phyloP scores from a whole-genome alignment of 768 basidiomycete genomes.

The Panaeolus cyanescens region DNA sequence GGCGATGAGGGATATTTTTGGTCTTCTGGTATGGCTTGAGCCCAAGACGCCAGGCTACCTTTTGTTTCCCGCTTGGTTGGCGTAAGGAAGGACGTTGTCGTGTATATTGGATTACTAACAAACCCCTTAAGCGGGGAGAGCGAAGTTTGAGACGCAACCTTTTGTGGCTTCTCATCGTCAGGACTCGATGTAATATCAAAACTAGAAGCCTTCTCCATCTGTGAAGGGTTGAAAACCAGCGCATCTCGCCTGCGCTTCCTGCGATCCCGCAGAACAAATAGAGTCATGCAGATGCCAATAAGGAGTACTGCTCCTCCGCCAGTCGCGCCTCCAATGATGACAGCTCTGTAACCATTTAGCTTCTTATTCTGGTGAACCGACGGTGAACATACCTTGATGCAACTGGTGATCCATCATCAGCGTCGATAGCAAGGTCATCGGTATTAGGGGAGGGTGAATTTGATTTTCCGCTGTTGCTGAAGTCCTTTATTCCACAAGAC shows the following conservation, averaged over 20 bases:
- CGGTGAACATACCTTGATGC: slow-evolving; percentile 12
- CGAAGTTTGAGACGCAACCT: background rate
- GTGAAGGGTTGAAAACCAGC: slow-evolving; percentile 22
- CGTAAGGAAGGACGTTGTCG: slow-evolving; percentile 24
- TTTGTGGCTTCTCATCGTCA: slow-evolving; percentile 9
- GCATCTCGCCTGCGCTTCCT: slow-evolving; percentile 22
- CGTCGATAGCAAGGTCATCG: background rate
- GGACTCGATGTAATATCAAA: slow-evolving; percentile 8
- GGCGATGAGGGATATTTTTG: slow-evolving; percentile 15
- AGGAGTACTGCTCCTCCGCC: slow-evolving; percentile 42
- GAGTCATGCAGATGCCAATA: slow-evolving; percentile 40
- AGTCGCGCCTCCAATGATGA: slow-evolving; percentile 47
- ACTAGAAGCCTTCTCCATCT: slow-evolving; percentile 18
- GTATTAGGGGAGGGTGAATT: background rate
- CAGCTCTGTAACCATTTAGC: slow-evolving; percentile 29
- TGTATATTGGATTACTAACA: slow-evolving; percentile 38
- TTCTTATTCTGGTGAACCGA: background rate
- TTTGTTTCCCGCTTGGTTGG: background rate
- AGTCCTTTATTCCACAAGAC: slow-evolving; percentile 13
- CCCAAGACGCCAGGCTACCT: slow-evolving; percentile 33
- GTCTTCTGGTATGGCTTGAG: slow-evolving; percentile 28
- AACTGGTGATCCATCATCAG: slow-evolving; percentile 2
- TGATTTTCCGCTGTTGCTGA: slow-evolving; percentile 4
- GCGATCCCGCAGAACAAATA: slow-evolving; percentile 44
- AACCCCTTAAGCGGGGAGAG: background rate